Conservation (phyloP, 2,329 filamentous ascomycete genomes). For the Hansfordia pulvinata region DNA sequence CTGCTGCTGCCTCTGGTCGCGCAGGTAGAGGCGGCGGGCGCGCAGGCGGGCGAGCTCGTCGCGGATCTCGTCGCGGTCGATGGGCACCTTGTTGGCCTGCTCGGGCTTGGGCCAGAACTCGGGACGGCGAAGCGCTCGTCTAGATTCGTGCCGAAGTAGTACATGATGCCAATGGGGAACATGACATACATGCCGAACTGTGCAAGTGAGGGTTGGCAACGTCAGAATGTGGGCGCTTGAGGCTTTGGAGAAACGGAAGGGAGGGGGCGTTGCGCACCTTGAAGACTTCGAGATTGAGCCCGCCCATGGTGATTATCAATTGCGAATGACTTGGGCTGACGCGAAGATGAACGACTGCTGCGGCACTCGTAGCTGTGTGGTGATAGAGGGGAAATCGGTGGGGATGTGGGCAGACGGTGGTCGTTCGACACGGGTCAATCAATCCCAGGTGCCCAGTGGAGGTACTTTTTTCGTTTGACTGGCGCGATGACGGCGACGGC, state of each 20-base stretch:
- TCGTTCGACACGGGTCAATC: too few relatives aligned
- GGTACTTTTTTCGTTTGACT: too few relatives aligned
- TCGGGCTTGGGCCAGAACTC: conserved; percentile 87
- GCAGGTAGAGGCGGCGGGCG: conserved; percentile 54
- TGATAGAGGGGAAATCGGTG: too few relatives aligned
- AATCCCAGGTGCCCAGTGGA: too few relatives aligned
- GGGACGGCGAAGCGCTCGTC: conserved; percentile 77
- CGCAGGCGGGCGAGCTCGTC: conserved; percentile 65
- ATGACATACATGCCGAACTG: conserved; percentile 98
- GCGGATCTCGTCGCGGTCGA: conserved; percentile 69
- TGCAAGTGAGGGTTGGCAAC: conserved; percentile 1
- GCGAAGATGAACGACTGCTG: too few relatives aligned
- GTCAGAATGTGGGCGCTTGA: conserved; percentile 1
- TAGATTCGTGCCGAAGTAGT: conserved; percentile 98
- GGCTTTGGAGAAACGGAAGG: conserved; percentile 1
- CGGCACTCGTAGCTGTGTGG: too few relatives aligned
- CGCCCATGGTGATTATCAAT: conserved; percentile 59
- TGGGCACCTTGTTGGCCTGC: conserved; percentile 63
- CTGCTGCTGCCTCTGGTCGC: conserved; percentile 56
- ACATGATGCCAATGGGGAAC: conserved; percentile 99
- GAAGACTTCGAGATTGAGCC: conserved; percentile 86
- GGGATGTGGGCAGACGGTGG: too few relatives aligned
- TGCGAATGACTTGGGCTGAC: too few relatives aligned
- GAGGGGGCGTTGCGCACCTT: conserved; percentile 43
- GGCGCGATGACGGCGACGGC: too few relatives aligned